Percentiles rank a stretch among this genome's conserved stretches.
phyloP scores from a whole-genome alignment of 176 grass and related monocot genomes.

The Themeda triandra region DNA sequence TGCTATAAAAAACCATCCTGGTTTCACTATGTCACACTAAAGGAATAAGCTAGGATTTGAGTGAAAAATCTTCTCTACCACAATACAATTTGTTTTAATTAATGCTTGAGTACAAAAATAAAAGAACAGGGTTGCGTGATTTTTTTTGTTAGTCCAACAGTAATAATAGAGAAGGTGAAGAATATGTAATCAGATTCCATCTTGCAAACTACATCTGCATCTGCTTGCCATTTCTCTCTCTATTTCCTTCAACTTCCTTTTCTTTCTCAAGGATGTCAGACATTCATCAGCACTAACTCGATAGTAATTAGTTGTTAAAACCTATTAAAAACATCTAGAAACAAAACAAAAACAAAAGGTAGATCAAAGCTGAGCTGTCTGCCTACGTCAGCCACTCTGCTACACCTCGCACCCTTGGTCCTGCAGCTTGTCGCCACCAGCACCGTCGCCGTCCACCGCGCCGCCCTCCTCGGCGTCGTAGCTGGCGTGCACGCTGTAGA shows the following conservation, averaged over 20 bases:
- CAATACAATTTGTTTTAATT: too few species aligned
- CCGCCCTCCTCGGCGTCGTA: slow-evolving; percentile 64
- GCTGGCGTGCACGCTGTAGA: slow-evolving; percentile 88
- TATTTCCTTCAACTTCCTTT: background rate
- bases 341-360: background rate
- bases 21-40: too few species aligned
- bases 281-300: background rate
- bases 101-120: too few species aligned
- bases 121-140: too few species aligned
- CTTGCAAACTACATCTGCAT: background rate
- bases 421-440: slow-evolving; percentile 30
- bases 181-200: background rate
- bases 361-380: background rate
- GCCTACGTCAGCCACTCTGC: background rate
- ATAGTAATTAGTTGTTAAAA: background rate
- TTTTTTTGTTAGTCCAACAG: too few species aligned
- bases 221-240: background rate
- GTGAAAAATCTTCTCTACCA: too few species aligned
- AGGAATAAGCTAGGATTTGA: too few species aligned
- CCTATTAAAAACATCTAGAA: background rate
- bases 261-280: background rate
- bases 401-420: slow-evolving; percentile 43
- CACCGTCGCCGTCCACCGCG: background rate
- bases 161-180: too few species aligned
- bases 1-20: too few species aligned